Percentiles rank a stretch among this genome's conserved stretches.
Evolutionary conservation across 768 basidiomycete species (phyloP).

Genomic region (Xerocomus potaroensis): DNA sequence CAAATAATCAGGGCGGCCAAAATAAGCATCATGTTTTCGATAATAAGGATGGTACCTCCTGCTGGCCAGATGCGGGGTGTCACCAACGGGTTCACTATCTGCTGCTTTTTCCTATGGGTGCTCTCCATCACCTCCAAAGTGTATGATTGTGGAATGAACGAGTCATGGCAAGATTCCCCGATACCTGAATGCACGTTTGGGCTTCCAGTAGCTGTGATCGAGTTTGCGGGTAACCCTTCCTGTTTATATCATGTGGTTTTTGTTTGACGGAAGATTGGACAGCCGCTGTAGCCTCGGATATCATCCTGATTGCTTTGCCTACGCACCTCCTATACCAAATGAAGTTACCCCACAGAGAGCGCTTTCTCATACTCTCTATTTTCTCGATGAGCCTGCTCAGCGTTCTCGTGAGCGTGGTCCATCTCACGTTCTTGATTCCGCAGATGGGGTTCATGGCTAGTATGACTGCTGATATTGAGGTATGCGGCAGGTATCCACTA

Average conservation of each 20-base stretch:
- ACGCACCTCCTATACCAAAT: conserved; percentile 4
- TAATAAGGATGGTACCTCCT: conserved; percentile 4
- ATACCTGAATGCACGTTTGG: conserved; percentile 1
- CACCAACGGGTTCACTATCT: background rate
- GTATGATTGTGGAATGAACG: conserved; percentile 10
- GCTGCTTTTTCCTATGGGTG: conserved; percentile 10
- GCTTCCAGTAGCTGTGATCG: background rate
- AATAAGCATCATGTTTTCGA: conserved; percentile 16
- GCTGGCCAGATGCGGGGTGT: conserved; percentile 1
- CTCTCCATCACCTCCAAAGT: conserved; percentile 3
- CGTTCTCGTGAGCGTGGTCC: conserved; percentile 8
- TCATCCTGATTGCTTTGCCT: conserved; percentile 10
- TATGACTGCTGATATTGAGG: conserved; percentile 17
- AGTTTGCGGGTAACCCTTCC: conserved; percentile 3
- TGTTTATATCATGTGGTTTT: background rate
- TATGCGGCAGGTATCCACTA: background rate
- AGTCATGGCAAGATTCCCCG: conserved; percentile 7
- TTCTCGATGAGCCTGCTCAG: conserved; percentile 12
- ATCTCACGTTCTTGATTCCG: conserved; percentile 13
- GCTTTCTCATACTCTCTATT: conserved; percentile 8
- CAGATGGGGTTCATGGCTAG: conserved; percentile 1
- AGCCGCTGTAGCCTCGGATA: conserved; percentile 10
- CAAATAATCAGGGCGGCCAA: conserved; percentile 7
- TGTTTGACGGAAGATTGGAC: background rate
- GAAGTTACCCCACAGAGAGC: conserved; percentile 6